Base-by-base conservation (phyloP, 164 flowering plant species). In the Liriodendron chinense region DNA sequence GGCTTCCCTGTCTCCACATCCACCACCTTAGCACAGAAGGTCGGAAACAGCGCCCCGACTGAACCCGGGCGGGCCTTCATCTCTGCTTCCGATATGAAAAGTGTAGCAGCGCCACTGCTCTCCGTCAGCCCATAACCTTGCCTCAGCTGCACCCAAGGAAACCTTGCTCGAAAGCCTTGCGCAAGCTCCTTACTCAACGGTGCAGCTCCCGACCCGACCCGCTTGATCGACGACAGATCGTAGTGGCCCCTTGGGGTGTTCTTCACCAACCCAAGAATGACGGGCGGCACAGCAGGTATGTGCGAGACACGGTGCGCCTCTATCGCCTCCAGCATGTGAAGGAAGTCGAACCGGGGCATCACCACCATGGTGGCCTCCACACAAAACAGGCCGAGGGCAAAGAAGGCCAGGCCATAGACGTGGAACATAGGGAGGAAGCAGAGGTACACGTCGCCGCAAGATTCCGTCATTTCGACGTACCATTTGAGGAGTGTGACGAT, bases 371-470 rank as follows among this genome's bases (percentile, higher is more conserved):
- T 90, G 49, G 59, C 34, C 0, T 90, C 91, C 0, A 66, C 50
- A 8, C 80, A 69, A 25, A 93, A 74, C 75, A 90, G 70, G 14
- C 94, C 93, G 0, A 88, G 78, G 22, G 75, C 91, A 49, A 93
- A 90, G 79, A 89, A 85, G 0, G 80, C 87, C 0, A 93, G 86
- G 7, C 97, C 96, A 69, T 90, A 93, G 68, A 91, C 80, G 77
- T 91, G 97, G 75, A 93, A 93, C 89, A 93, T 86, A 0, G 97
- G 97, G 23, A 91, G 73, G 85, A 88, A 87, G 72, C 88, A 87
- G 47, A 91, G 69, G 79, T 83, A 87, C 6, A 86, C 82, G 47
- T 90, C 92, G 20, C 84, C 59, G 8, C 65, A 47, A 5, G 90
- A 56, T 0, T 78, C 74, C 2, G 84, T n/a, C 16, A 70, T 80